Conservation (phyloP, 768 basidiomycete genomes). For the Auricularia sp. region DNA sequence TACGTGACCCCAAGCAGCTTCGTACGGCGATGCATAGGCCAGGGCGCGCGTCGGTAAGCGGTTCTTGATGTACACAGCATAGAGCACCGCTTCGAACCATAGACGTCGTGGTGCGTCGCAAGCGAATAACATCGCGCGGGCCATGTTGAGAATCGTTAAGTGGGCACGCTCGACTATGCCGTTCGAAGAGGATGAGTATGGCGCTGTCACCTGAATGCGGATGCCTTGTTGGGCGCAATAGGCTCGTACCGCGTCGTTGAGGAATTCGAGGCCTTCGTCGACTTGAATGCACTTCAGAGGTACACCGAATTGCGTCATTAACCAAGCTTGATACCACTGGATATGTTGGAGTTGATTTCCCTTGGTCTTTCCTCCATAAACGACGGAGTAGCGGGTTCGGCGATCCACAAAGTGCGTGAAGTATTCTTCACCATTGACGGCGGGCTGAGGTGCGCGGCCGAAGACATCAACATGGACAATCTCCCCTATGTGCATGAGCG, state of each 20-base stretch:
- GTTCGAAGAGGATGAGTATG: conserved; percentile 28
- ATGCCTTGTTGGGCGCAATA: conserved; percentile 13
- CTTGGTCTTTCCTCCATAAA: conserved; percentile 4
- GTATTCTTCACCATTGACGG: not conserved
- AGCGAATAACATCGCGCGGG: conserved; percentile 21
- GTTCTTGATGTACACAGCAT: conserved; percentile 10
- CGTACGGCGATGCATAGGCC: conserved; percentile 13
- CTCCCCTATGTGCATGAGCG: not conserved
- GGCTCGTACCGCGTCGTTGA: conserved; percentile 4
- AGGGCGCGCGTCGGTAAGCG: conserved; percentile 7
- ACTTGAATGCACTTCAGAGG: conserved; percentile 10
- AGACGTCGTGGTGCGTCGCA: not conserved
- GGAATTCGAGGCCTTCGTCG: conserved; percentile 19
- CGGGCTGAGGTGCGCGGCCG: conserved; percentile 1
- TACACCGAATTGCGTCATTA: conserved; percentile 6
- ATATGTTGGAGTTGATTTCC: not conserved
- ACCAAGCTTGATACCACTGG: conserved; percentile 4
- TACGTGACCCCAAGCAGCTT: conserved; percentile 14
- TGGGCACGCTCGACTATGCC: conserved; percentile 28
- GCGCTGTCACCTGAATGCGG: conserved; percentile 15
- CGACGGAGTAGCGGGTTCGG: conserved; percentile 2
- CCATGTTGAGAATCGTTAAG: conserved; percentile 21
- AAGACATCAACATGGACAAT: conserved; percentile 7
- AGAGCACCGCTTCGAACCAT: conserved; percentile 1
- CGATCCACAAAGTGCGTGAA: conserved; percentile 10